Base-by-base conservation (phyloP, 805 yeast species). In the Teunomyces lycoperdinae region DNA sequence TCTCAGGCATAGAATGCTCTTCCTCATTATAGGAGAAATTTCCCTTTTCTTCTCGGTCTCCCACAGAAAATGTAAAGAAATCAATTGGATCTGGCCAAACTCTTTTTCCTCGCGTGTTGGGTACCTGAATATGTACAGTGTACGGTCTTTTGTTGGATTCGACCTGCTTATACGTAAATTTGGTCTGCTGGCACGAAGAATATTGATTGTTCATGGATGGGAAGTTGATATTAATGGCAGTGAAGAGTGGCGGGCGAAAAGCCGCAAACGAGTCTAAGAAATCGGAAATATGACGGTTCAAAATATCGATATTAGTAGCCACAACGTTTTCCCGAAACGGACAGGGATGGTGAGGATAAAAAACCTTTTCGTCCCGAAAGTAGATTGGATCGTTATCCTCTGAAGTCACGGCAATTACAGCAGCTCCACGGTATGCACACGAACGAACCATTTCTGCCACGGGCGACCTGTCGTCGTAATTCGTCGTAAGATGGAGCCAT, bases 341-440 rank as follows among this genome's bases (percentile, higher is more conserved):
- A 10, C 13, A 8, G 13, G 9, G 39, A 26, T 35, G 39, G 27
- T 27, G 39, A 31, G 60, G 54, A 29, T 57, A 51, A 51, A 66
- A 65, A 39, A 45, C 52, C n/a, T 49, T 53, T 46, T 68, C 72
- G 50, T 70, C 65, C 47, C 67, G 65, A 54, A 58, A 70, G 51
- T 70, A 70, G 14, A 66, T 48, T 36, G 63, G 62, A 31, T 62
- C 55, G 8, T 50, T 46, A 48, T 68, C 73, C 33, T 57, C 57
- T 5, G 65, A 53, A 9, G 64, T 54, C 2, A 67, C 56, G 2
- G 61, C 50, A 6, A 69, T 42, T 20, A 54, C 52, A 1, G 69
- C 56, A 9, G 54, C 40, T 9, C 58, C 50, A 24, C 53, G 49
- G 16, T 53, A 9, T 49, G 56, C 51, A 5, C 57, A 47, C 31